Percentiles rank a stretch among this genome's conserved stretches.
phyloP scores from a whole-genome alignment of 2,329 filamentous ascomycete species.

The Ophiocordyceps australis region DNA sequence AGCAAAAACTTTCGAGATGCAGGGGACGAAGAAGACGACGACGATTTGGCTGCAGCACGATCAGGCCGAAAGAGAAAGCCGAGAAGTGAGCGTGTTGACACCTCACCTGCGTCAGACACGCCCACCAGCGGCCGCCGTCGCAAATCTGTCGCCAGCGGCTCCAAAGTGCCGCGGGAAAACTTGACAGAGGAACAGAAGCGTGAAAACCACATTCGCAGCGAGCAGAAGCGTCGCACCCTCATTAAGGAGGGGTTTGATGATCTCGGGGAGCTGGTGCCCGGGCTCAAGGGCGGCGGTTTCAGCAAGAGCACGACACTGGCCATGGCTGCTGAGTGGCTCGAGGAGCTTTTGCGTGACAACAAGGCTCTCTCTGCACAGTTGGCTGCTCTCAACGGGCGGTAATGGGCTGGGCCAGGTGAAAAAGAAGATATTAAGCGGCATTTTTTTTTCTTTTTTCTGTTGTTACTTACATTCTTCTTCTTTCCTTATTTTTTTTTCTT shows the following conservation, averaged over 20 bases:
- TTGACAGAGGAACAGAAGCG: constrained; percentile 67
- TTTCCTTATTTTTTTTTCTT: no score
- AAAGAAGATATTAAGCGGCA: constrained; percentile 1
- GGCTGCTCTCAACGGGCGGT: constrained; percentile 12
- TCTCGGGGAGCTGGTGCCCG: constrained; percentile 58
- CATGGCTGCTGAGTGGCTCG: constrained; percentile 63
- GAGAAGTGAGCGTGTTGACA: constrained; percentile 18
- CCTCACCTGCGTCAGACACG: constrained; percentile 15
- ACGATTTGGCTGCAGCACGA: constrained; percentile 14
- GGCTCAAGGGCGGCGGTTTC: constrained; percentile 52
- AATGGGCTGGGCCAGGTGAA: not conserved
- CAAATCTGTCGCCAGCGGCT: constrained; percentile 23
- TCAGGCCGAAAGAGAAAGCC: constrained; percentile 26
- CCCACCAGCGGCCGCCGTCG: constrained; percentile 25
- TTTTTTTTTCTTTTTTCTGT: no score
- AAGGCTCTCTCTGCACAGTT: constrained; percentile 35
- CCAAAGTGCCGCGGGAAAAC: constrained; percentile 44
- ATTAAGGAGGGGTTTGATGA: constrained; percentile 75
- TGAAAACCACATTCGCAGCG: constrained; percentile 72
- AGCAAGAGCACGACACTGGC: constrained; percentile 70
- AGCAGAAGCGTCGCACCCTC: constrained; percentile 68
- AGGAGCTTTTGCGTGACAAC: constrained; percentile 54
- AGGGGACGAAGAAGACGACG: constrained; percentile 20
- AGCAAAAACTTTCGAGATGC: constrained; percentile 27
- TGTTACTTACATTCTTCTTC: no score